Evolutionary conservation across 345 rosid species (phyloP).

Genomic region (Euphorbia peplus): DNA sequence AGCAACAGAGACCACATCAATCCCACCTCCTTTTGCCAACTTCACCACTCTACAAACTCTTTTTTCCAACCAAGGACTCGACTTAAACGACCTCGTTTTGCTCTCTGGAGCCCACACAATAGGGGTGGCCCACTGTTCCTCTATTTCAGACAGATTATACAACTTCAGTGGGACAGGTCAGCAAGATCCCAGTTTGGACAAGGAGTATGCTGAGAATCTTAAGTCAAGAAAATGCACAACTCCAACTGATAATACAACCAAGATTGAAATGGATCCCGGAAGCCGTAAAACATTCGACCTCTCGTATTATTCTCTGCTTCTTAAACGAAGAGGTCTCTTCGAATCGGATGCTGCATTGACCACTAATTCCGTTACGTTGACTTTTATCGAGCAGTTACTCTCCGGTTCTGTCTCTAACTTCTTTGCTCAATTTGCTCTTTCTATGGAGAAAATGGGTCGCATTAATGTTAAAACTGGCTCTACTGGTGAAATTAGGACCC

Average conservation of each 20-base stretch:
- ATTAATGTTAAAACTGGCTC: conserved; percentile 59
- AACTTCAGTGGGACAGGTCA: conserved; percentile 56
- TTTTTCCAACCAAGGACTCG: conserved; percentile 59
- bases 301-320: conserved; percentile 44
- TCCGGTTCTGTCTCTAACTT: conserved; percentile 44
- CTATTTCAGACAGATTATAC: conserved; percentile 57
- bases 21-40: conserved; percentile 58
- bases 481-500: conserved; percentile 62
- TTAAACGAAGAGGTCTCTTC: conserved; percentile 65
- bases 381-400: conserved; percentile 40
- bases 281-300: conserved; percentile 70
- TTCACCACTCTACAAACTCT: conserved; percentile 46
- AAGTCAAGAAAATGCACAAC: conserved; percentile 59
- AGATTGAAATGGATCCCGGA: conserved; percentile 77
- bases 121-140: conserved; percentile 60
- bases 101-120: conserved; percentile 69
- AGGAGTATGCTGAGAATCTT: conserved; percentile 55
- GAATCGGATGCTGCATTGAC: conserved; percentile 66
- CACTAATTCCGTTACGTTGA: conserved; percentile 40
- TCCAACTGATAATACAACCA: conserved; percentile 48
- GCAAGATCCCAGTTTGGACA: conserved; percentile 61
- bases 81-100: conserved; percentile 57
- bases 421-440: conserved; percentile 46
- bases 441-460: conserved; percentile 78
- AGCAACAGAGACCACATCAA: conserved; percentile 44